These are phyloP conservation scores for Aspergillus kassunensis DNA, from an alignment of 495 filamentous ascomycete genomes.

Conservation along the genomic window DNA sequence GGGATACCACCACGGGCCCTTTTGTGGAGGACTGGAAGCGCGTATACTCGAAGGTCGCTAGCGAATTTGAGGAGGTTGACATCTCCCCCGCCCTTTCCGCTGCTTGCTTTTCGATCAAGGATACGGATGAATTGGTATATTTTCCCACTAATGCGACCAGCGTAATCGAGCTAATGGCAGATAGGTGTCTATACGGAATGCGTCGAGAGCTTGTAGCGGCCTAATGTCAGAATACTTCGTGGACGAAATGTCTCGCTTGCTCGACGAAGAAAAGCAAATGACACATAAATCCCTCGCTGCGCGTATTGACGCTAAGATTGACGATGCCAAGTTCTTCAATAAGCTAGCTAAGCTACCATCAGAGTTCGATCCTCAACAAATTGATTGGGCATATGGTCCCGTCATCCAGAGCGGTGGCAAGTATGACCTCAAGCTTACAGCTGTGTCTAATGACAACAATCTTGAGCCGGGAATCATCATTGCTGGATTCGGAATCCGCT, in stretches of 20 bases:
- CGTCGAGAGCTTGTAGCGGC: constrained; percentile 86
- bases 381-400: constrained; percentile 93
- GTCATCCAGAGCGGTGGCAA: constrained; percentile 91
- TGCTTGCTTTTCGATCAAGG: constrained; percentile 88
- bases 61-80: constrained; percentile 87
- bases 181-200: constrained; percentile 82
- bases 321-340: constrained; percentile 88
- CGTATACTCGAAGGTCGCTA: constrained; percentile 65
- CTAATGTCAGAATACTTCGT: constrained; percentile 92
- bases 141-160: background rate
- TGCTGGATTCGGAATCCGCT: constrained; percentile 83
- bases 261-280: constrained; percentile 95
- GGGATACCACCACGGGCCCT: constrained; percentile 78
- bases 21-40: constrained; percentile 97
- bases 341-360: constrained; percentile 74
- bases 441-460: constrained; percentile 71
- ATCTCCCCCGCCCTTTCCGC: constrained; percentile 75
- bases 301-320: constrained; percentile 85
- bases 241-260: constrained; percentile 92
- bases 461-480: constrained; percentile 94
- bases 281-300: constrained; percentile 78
- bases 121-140: constrained; percentile 81
- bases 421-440: constrained; percentile 80
- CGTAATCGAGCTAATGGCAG: constrained; percentile 2
- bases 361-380: constrained; percentile 84